Evolutionary conservation across 169 alveolate genomes (phyloP), one percentile per base, ranked within the genome.

Genomic region (Eimeria sp.): DNA sequence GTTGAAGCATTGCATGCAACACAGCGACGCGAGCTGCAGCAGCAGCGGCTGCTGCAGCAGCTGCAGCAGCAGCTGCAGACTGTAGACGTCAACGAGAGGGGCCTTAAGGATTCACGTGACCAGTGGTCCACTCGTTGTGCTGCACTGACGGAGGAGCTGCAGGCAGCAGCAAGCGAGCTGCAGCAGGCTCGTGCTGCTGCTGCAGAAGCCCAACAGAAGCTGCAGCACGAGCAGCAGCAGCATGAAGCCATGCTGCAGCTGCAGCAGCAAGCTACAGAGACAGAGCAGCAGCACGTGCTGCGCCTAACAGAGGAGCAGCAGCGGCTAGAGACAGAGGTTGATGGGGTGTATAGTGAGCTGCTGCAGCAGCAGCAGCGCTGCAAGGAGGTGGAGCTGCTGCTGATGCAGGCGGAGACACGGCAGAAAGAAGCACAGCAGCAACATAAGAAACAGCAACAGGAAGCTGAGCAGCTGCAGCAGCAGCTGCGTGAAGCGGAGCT

Each of bases 1-100:
- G 47, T 61, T 43, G 80, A 61, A 1, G 92, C 92, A 7, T 61
- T 84, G 57, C 80, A 84, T 57, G 92, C 92, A 40, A 84, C 92
- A 4, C 92, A 84, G 78, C 51, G 76, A 30, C 78, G 92, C 25
- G 92, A 84, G 58, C 80, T 84, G 80, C 92, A 84, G 92, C 92
- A 84, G 92, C 92, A 84, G 78, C 92, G 20, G 92, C 92, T 84
- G 92, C 80, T 84, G 80, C 92, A 84, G 92, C 92, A 84, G 80
- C 92, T 84, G 78, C 92, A 84, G 92, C 92, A 84, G 92, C 80
- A 84, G 80, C 92, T 83, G 91, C 91, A 83, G 76, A 63, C 91
- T 58, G 92, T 54, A 58, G 92, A 84, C 20, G 78, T 84, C 11
- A 34, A 63, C 30, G 92, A 84, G 58, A 84, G 49, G 47, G 51